These are phyloP conservation scores for Cochlearia excelsa DNA, from an alignment of 345 rosid species.

Conservation along the genomic window DNA sequence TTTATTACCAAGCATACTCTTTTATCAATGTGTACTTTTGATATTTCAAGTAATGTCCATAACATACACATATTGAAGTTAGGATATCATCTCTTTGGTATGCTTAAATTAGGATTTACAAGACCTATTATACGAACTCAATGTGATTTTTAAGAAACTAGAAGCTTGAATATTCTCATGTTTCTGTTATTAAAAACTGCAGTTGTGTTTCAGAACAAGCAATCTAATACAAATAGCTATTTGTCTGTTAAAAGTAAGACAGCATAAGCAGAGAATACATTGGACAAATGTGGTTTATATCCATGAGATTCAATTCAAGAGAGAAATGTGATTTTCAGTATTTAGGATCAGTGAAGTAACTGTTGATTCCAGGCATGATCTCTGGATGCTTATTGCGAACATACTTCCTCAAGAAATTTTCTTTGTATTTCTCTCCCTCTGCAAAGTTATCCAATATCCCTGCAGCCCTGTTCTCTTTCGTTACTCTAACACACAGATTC, in stretches of 20 bases:
- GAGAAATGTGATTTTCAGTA: constrained; percentile 17
- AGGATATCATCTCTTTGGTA: too few species aligned
- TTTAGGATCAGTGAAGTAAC: constrained; percentile 79
- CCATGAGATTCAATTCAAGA: constrained; percentile 16
- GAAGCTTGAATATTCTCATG: too few species aligned
- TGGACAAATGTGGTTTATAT: constrained; percentile 11
- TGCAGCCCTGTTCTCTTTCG: constrained; percentile 81
- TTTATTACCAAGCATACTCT: neutral
- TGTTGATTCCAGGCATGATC: constrained; percentile 88
- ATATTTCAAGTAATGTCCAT: neutral
- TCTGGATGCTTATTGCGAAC: constrained; percentile 73
- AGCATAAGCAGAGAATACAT: neutral
- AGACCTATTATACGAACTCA: too few species aligned
- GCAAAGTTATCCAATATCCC: constrained; percentile 81
- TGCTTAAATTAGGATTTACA: too few species aligned
- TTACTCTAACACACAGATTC: constrained; percentile 48
- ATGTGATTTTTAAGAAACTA: too few species aligned
- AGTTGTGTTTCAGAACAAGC: too few species aligned
- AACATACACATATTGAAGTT: neutral
- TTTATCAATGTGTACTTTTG: neutral
- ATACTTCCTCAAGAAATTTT: constrained; percentile 67
- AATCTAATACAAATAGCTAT: too few species aligned
- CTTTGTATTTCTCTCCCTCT: constrained; percentile 80
- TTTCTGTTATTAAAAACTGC: too few species aligned
- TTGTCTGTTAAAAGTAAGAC: too few species aligned